Base-by-base conservation (phyloP, 2,329 filamentous ascomycete species). In the Davidsoniella neocaledoniae region DNA sequence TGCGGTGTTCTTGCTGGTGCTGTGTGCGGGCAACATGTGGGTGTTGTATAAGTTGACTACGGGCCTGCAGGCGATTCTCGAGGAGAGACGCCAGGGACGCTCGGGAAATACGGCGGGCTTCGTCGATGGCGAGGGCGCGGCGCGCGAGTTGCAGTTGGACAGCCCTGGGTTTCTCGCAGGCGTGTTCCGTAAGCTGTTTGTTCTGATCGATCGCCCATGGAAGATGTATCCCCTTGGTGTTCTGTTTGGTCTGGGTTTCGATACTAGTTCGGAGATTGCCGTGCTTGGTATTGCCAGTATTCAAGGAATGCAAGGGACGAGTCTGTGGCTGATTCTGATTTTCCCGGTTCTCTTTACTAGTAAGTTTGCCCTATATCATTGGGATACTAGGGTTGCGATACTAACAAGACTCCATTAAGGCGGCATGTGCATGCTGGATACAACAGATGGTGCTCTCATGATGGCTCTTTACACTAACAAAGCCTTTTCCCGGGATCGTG, bases 211-310 rank as follows among this genome's bases (percentile, higher is more conserved):
- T 57, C 66, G 75, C 4, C 83, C 85, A 0, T 96, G 90, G 90
- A 96, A 96, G 64, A 94, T 94, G 87, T 91, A 93, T 57, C 87
- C 86, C 0, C 68, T 94, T 0, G 90, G 90, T 0, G 72, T 96
- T 0, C 68, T 96, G 4, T 96, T 90, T 59, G 91, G 90, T 0
- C 70, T 96, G 0, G 91, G 90, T 0, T 96, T 98, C 61, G 91
- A 96, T 61, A 96, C 91, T 0, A 93, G 84, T 39, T 94, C 86
- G 6, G 90, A 98, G 63, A 85, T 96, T 58, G 90, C 91, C 0
- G 73, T 98, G 6, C 66, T 98, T 0, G 91, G 90, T 0, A 94
- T 96, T 55, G 83, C 86, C 0, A 87, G 83, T 26, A 79, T 98
- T 1, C 83, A 95, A 58, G 88, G 83, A 0, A 79, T 86, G 0